A percentile compares a stretch with the other conserved stretches of the same genome.
Evolutionary conservation across 192 early-diverging fungal genomes (phyloP).

Genomic region (Glomus cerebriforme): DNA sequence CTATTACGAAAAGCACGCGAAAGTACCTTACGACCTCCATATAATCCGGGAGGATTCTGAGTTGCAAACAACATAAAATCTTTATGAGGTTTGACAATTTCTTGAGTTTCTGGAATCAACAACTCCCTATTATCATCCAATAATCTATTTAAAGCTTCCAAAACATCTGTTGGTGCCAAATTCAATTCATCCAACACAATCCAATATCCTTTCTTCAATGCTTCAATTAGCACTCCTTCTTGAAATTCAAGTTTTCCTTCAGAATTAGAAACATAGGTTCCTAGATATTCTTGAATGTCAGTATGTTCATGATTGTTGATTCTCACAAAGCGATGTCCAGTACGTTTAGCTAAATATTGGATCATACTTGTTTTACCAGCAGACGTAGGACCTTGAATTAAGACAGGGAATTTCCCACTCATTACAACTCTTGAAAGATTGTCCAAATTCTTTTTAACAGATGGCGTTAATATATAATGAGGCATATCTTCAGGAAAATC

Average conservation of each 20-base stretch:
- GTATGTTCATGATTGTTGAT: slow-evolving; percentile 99
- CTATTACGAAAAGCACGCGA: slow-evolving; percentile 97
- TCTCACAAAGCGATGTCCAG: slow-evolving; percentile 94
- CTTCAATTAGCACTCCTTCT: slow-evolving; percentile 94
- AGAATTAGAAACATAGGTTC: slow-evolving; percentile 82
- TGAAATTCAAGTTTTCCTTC: slow-evolving; percentile 90
- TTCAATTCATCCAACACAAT: slow-evolving; percentile 98
- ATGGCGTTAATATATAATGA: slow-evolving; percentile 85
- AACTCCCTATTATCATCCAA: slow-evolving; percentile 98
- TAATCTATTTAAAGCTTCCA: slow-evolving; percentile 96
- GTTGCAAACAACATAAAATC: slow-evolving; percentile 99
- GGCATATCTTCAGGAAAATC: slow-evolving; percentile 42
- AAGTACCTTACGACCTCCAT: slow-evolving; percentile 94
- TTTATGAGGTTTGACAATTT: slow-evolving; percentile 89
- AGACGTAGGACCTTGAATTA: slow-evolving; percentile 98
- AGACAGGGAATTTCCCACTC: slow-evolving; percentile 86
- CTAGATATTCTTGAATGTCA: slow-evolving; percentile 97
- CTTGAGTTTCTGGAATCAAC: slow-evolving; percentile 93
- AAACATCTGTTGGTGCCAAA: slow-evolving; percentile 95
- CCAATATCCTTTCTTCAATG: slow-evolving; percentile 94
- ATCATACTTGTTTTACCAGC: slow-evolving; percentile 99
- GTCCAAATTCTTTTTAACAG: slow-evolving; percentile 83
- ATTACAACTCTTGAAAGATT: slow-evolving; percentile 90
- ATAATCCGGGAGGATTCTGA: slow-evolving; percentile 97
- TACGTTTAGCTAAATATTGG: slow-evolving; percentile 86